Evolutionary conservation across 225 moss, liverwort and hornwort genomes (phyloP), one percentile per base, ranked within the genome.

Genomic region (Anthoceros angustus): DNA sequence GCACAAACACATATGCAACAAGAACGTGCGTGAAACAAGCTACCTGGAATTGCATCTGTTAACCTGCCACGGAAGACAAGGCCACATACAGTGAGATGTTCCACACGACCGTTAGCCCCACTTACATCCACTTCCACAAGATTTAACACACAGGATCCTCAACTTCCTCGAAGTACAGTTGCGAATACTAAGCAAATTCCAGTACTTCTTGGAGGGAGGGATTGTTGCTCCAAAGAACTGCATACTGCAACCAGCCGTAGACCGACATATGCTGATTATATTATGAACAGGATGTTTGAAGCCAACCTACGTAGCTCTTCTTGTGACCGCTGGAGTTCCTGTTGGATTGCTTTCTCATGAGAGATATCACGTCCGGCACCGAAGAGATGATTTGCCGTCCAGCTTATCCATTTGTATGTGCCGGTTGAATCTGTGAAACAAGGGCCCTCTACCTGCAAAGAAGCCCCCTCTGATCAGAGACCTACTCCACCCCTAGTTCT

Each of bases 331-430:
- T 70, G 72, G 32, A 76, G 71, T 41, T 76, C 76, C 43, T 68
- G 70, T 65, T 72, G 68, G 20, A 61, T 68, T 10, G 65, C 61
- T 68, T 68, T 76, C 68, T 76, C 72, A 8, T 21, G 61, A 23
- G 76, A 72, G 42, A 76, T 76, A 24, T 76, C 76, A 24, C 72
- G 76, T 15, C 76, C 76, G 20, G 76, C 76, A 68, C 76, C 76
- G 61, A 71, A 76, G 68, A 76, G 64, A 21, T 49, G 43, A 62
- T 76, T 68, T 60, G 76, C 76, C 20, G 76, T 76, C 76, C 76
- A 76, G 60, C 25, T 64, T 45, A 76, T 60, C 76, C 76, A 76
- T 38, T 76, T 76, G 43, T 76, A 76, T 0, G 68, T 69, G 0
- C 76, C 76, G 5, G 76, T 72, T 61, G 72, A 39, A 64, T 76